A percentile compares a stretch with the other conserved stretches of the same genome.
phyloP scores from a whole-genome alignment of 257 asterid genomes.

The Penstemon newberryi region DNA sequence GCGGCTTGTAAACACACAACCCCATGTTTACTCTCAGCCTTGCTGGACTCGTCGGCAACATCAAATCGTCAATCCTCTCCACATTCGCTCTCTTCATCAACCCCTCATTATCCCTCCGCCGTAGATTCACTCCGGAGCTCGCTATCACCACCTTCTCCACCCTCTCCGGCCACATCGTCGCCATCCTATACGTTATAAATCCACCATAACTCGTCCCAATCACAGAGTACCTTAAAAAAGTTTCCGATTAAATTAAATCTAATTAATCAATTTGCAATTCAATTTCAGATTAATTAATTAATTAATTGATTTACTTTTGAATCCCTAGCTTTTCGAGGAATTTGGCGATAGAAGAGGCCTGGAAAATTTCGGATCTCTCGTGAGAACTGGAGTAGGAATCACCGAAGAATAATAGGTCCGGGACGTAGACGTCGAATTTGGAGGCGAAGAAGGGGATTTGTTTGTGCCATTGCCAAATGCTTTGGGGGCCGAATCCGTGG shows the following conservation, averaged over 20 bases:
- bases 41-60: constrained; percentile 54
- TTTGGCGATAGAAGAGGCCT: constrained; percentile 56
- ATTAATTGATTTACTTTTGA: too few species aligned
- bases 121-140: constrained; percentile 71
- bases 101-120: constrained; percentile 44
- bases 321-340: constrained; percentile 53
- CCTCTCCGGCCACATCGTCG: constrained; percentile 63
- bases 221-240: constrained; percentile 37
- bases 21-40: constrained; percentile 41
- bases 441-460: constrained; percentile 54
- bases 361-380: constrained; percentile 69
- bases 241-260: not conserved
- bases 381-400: constrained; percentile 47
- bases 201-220: constrained; percentile 93
- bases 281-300: too few species aligned
- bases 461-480: constrained; percentile 77
- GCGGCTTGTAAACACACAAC: constrained; percentile 36
- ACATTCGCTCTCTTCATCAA: constrained; percentile 48
- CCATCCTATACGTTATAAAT: constrained; percentile 76
- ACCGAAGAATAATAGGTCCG: constrained; percentile 76
- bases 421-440: constrained; percentile 56
- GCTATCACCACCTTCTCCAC: constrained; percentile 86
- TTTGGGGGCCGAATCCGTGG: constrained; percentile 76
- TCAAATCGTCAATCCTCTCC: constrained; percentile 48
- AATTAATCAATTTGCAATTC: too few species aligned